Evolutionary conservation across 2,329 filamentous ascomycete species (phyloP).

Genomic region (Cadophora luteo-olivacea): DNA sequence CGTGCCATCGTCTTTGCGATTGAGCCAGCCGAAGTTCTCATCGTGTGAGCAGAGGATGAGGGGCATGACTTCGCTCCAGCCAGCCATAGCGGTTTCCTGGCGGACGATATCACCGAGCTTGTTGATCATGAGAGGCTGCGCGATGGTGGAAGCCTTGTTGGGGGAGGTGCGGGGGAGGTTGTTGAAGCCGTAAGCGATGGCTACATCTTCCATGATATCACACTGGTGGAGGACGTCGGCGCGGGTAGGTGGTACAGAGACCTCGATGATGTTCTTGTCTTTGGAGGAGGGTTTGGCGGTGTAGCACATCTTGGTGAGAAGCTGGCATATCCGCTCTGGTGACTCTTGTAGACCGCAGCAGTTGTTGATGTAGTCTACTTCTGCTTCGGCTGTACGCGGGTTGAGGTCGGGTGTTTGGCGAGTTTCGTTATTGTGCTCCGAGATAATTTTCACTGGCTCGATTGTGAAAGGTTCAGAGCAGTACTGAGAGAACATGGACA

Average conservation of each 20-base stretch:
- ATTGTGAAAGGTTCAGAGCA: conserved; percentile 88
- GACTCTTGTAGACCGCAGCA: conserved; percentile 85
- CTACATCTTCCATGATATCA: conserved; percentile 98
- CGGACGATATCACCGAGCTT: conserved; percentile 93
- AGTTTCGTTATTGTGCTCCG: conserved; percentile 85
- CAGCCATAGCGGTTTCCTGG: conserved; percentile 87
- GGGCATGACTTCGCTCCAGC: conserved; percentile 96
- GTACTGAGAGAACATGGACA: conserved; percentile 96
- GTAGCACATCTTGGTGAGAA: conserved; percentile 90
- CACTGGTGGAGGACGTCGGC: conserved; percentile 96
- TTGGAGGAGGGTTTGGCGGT: conserved; percentile 76
- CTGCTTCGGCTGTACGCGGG: conserved; percentile 79
- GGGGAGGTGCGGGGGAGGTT: conserved; percentile 87
- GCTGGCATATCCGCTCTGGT: conserved; percentile 75
- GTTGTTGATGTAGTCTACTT: conserved; percentile 91
- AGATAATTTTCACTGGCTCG: conserved; percentile 91
- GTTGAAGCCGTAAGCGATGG: conserved; percentile 98
- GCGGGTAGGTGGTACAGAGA: conserved; percentile 85
- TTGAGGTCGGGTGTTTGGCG: conserved; percentile 81
- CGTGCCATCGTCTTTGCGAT: conserved; percentile 84
- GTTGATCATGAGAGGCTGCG: conserved; percentile 87
- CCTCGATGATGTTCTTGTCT: conserved; percentile 75
- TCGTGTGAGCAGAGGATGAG: conserved; percentile 97
- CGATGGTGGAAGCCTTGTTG: conserved; percentile 84
- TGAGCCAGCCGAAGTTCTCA: conserved; percentile 96